phyloP scores from a whole-genome alignment of 2,329 filamentous ascomycete genomes.

The Lachnellula subtilissima region DNA sequence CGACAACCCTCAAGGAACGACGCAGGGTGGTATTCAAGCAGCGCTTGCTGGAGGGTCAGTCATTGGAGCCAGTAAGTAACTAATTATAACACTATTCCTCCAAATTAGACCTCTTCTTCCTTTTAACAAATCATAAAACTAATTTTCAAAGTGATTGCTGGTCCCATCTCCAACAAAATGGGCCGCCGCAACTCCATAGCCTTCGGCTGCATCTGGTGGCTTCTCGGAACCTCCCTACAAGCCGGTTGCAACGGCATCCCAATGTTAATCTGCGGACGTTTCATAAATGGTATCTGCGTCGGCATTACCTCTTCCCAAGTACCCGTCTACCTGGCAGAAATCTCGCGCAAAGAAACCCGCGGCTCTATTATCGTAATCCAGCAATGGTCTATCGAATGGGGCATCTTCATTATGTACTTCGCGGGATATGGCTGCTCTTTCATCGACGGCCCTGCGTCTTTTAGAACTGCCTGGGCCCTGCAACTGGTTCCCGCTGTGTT shows the following conservation, averaged over 20 bases:
- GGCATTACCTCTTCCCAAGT: conserved; percentile 71
- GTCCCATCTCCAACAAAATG: conserved; percentile 41
- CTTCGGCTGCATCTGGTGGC: conserved; percentile 43
- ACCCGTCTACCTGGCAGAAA: conserved; percentile 65
- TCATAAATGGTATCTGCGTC: conserved; percentile 67
- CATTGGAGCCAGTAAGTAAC: conserved; percentile 33
- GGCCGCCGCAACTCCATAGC: conserved; percentile 42
- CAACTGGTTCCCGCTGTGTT: conserved; percentile 43
- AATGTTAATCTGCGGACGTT: conserved; percentile 63
- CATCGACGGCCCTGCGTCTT: conserved; percentile 41
- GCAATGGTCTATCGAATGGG: conserved; percentile 44
- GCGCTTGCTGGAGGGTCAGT: conserved; percentile 46
- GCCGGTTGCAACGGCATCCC: conserved; percentile 53
- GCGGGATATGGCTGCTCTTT: conserved; percentile 44
- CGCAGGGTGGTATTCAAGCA: conserved; percentile 43
- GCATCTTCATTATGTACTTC: conserved; percentile 46
- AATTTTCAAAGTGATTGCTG: conserved; percentile 33
- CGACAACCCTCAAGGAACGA: conserved; percentile 39
- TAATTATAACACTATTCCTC: too few relatives aligned
- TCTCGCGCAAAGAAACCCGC: conserved; percentile 38
- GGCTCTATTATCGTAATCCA: conserved; percentile 42
- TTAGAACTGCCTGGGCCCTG: conserved; percentile 46
- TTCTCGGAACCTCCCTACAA: conserved; percentile 41
- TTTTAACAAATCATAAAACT: background rate
- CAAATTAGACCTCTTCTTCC: too few relatives aligned